These are phyloP conservation scores for Podospora sp. DNA, from an alignment of 495 filamentous ascomycete species.

Conservation along the genomic window DNA sequence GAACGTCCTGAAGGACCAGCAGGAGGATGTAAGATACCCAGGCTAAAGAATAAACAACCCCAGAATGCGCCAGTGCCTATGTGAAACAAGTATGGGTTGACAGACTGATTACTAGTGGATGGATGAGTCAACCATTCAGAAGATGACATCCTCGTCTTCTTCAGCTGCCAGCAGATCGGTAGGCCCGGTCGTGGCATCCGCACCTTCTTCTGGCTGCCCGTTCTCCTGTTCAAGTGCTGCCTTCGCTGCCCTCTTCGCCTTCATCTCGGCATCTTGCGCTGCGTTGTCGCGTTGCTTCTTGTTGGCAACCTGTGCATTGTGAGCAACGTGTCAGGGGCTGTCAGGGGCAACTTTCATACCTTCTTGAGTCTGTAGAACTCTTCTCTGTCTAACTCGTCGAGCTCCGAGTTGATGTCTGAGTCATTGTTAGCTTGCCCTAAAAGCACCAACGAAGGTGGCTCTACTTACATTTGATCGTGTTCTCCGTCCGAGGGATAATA, in stretches of 20 bases:
- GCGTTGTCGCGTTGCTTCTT: constrained; percentile 90
- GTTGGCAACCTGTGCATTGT: constrained; percentile 62
- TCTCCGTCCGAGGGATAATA: constrained; percentile 96
- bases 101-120: constrained; percentile 17
- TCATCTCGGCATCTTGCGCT: constrained; percentile 72
- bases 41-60: not conserved
- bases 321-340: not conserved
- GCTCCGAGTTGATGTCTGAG: constrained; percentile 93
- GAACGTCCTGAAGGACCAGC: not conserved
- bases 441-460: not conserved
- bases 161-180: constrained; percentile 77
- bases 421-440: not conserved
- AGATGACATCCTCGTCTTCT: constrained; percentile 95
- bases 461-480: constrained; percentile 89
- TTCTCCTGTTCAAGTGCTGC: constrained; percentile 44
- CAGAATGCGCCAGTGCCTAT: constrained; percentile 11
- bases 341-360: constrained; percentile 24
- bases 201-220: constrained; percentile 36
- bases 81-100: constrained; percentile 18
- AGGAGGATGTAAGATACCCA: not conserved
- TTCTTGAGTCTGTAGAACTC: constrained; percentile 99
- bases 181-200: constrained; percentile 50
- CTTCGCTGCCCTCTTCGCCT: constrained; percentile 55
- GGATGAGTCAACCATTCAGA: constrained; percentile 54
- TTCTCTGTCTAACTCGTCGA: constrained; percentile 96